Evolutionary conservation across 139 green algal species (phyloP), one percentile per base, ranked within the genome.

Genomic region (Zygnema circumcarinatum): DNA sequence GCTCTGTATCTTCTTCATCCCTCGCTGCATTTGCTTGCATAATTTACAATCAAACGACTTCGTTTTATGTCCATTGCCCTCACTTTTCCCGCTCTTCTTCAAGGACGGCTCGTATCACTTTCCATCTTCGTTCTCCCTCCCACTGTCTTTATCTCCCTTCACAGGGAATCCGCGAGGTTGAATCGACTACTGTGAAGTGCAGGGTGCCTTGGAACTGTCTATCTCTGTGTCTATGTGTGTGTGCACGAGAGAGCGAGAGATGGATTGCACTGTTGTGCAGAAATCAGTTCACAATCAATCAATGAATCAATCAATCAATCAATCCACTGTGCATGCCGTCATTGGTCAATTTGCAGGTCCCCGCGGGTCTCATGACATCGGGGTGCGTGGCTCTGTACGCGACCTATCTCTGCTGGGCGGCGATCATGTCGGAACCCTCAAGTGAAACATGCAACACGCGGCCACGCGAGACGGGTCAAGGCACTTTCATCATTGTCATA

Each of bases 391-490:
- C 80, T 38, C 21, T 89, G 2, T 90, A 90, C 54, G 38, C 54
- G 20, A 69, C 62, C 16, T 90, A 80, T 40, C 80, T 90, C 35
- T 89, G 80, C 80, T 89, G 35, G n/a, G 54, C 35, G 21, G 80
- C 86, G 11, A 88, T 90, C 74, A 89, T 89, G 84, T 85, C 73
- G 7, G 83, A 88, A 76, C 83, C 83, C 33, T 56, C 72, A 29
- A 36, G 16, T 33, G 32, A 84, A 32, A 84, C 83, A 2, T 88
- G 83, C 83, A 88, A 88, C 73, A 88, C 83, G 29, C 38, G 83
- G 11, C 69, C 69, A 2, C n/a, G 83, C 11, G 73, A 82, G 41
- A 84, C 72, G 22, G 83, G 83, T 31, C 38, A 74, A 20, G 38
- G 36, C 2, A 54, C 67, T 33, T 88, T 75, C 73, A n/a, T 69